Evolutionary conservation across 2,329 filamentous ascomycete species (phyloP).

Genomic region (Xylaria sp.): DNA sequence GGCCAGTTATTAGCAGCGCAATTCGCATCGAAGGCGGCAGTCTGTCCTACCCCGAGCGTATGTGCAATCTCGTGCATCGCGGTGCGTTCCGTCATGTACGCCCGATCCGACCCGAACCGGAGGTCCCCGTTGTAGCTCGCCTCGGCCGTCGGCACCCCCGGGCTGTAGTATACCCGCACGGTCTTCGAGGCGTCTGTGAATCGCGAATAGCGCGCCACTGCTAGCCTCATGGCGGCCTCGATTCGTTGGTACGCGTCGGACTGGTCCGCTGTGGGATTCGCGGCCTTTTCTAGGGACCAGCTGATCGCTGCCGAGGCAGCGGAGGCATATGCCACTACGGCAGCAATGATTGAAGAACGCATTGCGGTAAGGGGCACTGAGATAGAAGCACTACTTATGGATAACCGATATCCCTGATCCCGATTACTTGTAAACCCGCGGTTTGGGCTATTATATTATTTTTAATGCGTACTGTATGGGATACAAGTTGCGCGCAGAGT

Average conservation of each 20-base stretch:
- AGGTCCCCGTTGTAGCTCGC: slow-evolving; percentile 59
- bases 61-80: slow-evolving; percentile 62
- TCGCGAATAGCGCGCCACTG: slow-evolving; percentile 55
- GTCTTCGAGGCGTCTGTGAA: slow-evolving; percentile 53
- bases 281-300: slow-evolving; percentile 53
- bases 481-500: neutral
- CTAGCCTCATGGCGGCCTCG: slow-evolving; percentile 55
- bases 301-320: slow-evolving; percentile 53
- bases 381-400: neutral
- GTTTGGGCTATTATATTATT: neutral
- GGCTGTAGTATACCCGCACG: slow-evolving; percentile 56
- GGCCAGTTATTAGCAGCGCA: slow-evolving; percentile 58
- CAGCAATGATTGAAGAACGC: slow-evolving; percentile 50
- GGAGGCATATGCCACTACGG: slow-evolving; percentile 48
- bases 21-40: slow-evolving; percentile 52
- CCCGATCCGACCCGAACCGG: slow-evolving; percentile 58
- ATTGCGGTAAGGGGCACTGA: slow-evolving; percentile 45
- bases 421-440: neutral
- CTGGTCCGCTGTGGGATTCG: slow-evolving; percentile 57
- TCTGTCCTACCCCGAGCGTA: slow-evolving; percentile 61
- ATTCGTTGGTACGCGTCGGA: slow-evolving; percentile 58
- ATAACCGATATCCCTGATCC: too few relatives aligned
- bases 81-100: slow-evolving; percentile 62
- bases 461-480: neutral
- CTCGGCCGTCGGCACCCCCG: slow-evolving; percentile 59